phyloP scores from a whole-genome alignment of 768 basidiomycete genomes.

The Cystobasidium tubakii region DNA sequence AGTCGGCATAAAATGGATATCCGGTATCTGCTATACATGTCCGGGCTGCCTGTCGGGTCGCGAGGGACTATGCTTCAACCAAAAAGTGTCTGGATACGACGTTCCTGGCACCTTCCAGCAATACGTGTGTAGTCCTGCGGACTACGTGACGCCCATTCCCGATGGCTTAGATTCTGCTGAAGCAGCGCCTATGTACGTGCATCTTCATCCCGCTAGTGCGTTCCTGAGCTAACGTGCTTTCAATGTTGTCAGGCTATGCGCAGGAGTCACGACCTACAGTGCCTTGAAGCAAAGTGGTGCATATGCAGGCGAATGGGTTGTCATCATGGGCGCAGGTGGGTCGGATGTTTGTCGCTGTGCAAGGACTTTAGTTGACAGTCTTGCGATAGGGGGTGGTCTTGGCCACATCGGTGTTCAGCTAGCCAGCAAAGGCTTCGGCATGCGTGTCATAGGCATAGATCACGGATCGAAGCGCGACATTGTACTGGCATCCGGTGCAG shows the following conservation, averaged over 20 bases:
- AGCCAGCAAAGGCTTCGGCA: slow-evolving; percentile 63
- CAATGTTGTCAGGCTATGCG: slow-evolving; percentile 8
- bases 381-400: slow-evolving; percentile 22
- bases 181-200: slow-evolving; percentile 57
- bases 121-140: slow-evolving; percentile 42
- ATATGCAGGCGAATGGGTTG: slow-evolving; percentile 66
- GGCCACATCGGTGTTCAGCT: slow-evolving; percentile 67
- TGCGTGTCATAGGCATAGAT: slow-evolving; percentile 74
- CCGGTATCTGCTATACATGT: slow-evolving; percentile 41
- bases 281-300: slow-evolving; percentile 61
- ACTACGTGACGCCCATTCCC: slow-evolving; percentile 74
- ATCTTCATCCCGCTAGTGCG: neutral
- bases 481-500: slow-evolving; percentile 35
- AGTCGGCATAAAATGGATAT: slow-evolving; percentile 39
- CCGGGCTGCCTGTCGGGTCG: slow-evolving; percentile 39
- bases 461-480: slow-evolving; percentile 59
- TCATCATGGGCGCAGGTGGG: slow-evolving; percentile 52
- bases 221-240: neutral
- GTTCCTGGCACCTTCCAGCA: slow-evolving; percentile 55
- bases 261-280: slow-evolving; percentile 72
- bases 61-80: slow-evolving; percentile 27
- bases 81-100: slow-evolving; percentile 58
- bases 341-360: slow-evolving; percentile 57
- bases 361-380: slow-evolving; percentile 48
- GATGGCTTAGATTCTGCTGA: slow-evolving; percentile 55